Evolutionary conservation across 331 rosid genomes (phyloP), one percentile per base, ranked within the genome.

Genomic region (Spiraea crenata): DNA sequence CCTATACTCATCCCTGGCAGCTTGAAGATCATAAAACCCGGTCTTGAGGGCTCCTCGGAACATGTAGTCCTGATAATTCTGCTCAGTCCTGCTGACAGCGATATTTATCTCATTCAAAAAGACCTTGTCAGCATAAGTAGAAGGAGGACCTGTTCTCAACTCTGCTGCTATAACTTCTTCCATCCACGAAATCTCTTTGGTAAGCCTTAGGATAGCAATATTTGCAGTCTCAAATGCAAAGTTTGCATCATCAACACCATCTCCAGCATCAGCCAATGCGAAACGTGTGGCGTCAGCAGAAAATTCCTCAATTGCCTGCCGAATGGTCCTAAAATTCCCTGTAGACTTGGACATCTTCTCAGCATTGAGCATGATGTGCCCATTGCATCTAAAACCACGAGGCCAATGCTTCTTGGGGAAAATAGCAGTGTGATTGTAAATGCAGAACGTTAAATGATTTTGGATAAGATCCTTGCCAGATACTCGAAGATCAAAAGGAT

Each of bases 251-350:
- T 93, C 99, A 57, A 91, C 88, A 3, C 97, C 99, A 82, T 93
- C 99, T 39, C 97, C 97, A 54, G 96, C 99, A 91, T 89, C 96
- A 47, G 96, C 99, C 88, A 93, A 81, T 59, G 99, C 83, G 84
- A 93, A 91, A 5, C 99, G 85, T 2, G 95, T 91, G 41, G 96
- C 96, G 68, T 91, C 99, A 0, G 97, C 91, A 73, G 99, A 93
- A 65, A 91, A 93, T 78, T 93, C 99, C 77, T 91, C 96, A 71
- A 89, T 90, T 64, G 96, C 92, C 73, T 93, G 82, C 55, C 88
- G 85, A 50, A 90, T 42, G 19, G 98, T 88, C 85, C 88, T 85
- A 80, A 93, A 93, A 76, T 93, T 93, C 77, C 98, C 98, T 0
- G 95, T 90, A 38, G 96, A 89, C 83, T 93, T 93, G 57, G 98